These are phyloP conservation scores for Coemansia interrupta DNA, from an alignment of 192 early-diverging fungal genomes.

Conservation along the genomic window DNA sequence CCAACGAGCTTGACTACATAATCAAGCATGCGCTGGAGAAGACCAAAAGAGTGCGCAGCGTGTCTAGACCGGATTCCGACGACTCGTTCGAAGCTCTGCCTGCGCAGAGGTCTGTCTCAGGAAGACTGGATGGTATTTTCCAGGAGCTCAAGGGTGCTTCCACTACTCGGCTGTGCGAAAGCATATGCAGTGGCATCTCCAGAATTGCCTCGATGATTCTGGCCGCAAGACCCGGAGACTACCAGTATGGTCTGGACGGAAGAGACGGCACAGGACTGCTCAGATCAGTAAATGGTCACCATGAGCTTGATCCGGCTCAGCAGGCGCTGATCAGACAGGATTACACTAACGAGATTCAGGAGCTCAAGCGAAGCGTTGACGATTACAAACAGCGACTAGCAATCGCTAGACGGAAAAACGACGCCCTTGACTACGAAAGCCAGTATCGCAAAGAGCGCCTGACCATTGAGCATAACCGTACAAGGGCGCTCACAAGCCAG, in stretches of 20 bases:
- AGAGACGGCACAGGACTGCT: neutral
- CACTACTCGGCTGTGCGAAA: conserved; percentile 27
- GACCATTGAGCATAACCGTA: conserved; percentile 12
- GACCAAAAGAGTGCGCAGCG: conserved; percentile 8
- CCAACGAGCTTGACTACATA: conserved; percentile 24
- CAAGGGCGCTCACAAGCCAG: conserved; percentile 21
- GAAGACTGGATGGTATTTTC: conserved; percentile 19
- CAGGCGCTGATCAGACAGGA: too few relatives aligned
- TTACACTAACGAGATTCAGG: neutral
- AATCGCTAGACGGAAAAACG: conserved; percentile 2
- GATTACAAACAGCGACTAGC: neutral
- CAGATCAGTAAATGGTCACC: too few relatives aligned
- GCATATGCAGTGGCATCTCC: conserved; percentile 19
- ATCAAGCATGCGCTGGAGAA: conserved; percentile 19
- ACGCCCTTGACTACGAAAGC: conserved; percentile 15
- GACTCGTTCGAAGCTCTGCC: conserved; percentile 1
- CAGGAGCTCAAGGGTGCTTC: conserved; percentile 19
- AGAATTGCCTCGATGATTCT: conserved; percentile 4
- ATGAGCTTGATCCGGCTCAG: too few relatives aligned
- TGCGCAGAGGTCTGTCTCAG: conserved; percentile 16
- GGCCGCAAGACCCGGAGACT: neutral
- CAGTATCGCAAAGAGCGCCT: conserved; percentile 29
- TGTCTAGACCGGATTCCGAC: neutral
- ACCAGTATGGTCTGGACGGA: neutral
- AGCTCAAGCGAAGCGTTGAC: neutral